phyloP scores from a whole-genome alignment of 805 yeast species.

The Priceomyces melissophilus region DNA sequence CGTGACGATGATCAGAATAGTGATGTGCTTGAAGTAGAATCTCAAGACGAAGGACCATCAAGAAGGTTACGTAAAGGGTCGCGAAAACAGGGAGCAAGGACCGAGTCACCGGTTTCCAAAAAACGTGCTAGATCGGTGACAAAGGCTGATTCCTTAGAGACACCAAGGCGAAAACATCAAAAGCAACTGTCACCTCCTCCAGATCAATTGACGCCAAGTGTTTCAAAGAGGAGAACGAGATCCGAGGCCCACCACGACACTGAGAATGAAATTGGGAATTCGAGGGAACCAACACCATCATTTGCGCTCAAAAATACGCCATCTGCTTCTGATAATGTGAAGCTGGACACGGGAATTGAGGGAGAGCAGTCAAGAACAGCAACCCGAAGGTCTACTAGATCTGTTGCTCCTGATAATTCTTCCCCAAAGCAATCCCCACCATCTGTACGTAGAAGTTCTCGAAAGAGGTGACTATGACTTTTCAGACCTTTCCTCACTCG shows the following conservation, averaged over 20 bases:
- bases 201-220: slow-evolving; percentile 1
- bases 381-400: slow-evolving; percentile 10
- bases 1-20: slow-evolving; percentile 19
- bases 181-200: slow-evolving; percentile 12
- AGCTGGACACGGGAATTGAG: slow-evolving; percentile 4
- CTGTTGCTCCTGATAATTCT: slow-evolving; percentile 6
- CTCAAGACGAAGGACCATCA: slow-evolving; percentile 1
- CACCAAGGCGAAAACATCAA: slow-evolving; percentile 10
- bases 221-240: slow-evolving; percentile 11
- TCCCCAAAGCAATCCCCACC: slow-evolving; percentile 2
- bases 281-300: background rate
- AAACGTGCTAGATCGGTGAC: slow-evolving; percentile 14
- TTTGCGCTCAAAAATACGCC: background rate
- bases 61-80: slow-evolving; percentile 2
- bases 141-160: slow-evolving; percentile 9
- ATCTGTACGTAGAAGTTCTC: slow-evolving; percentile 12
- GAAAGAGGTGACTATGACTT: slow-evolving; percentile 9
- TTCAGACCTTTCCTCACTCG: too few species aligned
- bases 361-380: slow-evolving; percentile 5
- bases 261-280: slow-evolving; percentile 1
- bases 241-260: slow-evolving; percentile 8
- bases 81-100: slow-evolving; percentile 2
- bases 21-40: slow-evolving; percentile 15
- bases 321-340: slow-evolving; percentile 6
- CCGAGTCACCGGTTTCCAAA: slow-evolving; percentile 7